Base-by-base conservation (phyloP, 1,284 basidiomycete species). In the Pascua sp. region DNA sequence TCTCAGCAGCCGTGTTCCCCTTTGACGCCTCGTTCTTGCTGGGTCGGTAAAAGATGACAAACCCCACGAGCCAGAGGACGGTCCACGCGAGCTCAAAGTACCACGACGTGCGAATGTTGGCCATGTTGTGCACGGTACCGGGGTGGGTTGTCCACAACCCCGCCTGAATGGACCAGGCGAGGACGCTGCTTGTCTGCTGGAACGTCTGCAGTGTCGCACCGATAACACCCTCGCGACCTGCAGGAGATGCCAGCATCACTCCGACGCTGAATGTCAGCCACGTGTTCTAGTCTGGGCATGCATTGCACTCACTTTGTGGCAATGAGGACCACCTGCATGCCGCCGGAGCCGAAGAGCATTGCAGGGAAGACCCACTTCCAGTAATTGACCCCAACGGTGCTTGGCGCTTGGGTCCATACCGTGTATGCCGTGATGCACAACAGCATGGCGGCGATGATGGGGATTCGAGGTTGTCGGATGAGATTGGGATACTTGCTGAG, bases 351-450 rank as follows among this genome's bases (percentile, higher is more conserved):
- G 16, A 66, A 36, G 38, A 66, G 46, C 49, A 63, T 57, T 42
- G 56, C 61, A 15, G 67, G 67, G 52, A 67, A 64, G 10, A 51
- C 51, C 43, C 51, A 64, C 17, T 51, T 48, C 67, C 67, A 68
- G 53, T 67, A 68, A 36, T 59, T 53, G 37, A 36, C 55, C 13
- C 57, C 49, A 40, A 50, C 45, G 11, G 59, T 41, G n/a, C 49
- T 47, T 13, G 50, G 36, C 7, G 55, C 58, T 42, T 53, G 51
- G n/a, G 59, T 60, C 44, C 55, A 53, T 42, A 59, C 39, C 5
- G 56, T 17, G 50, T 56, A 61, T 4, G 58, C 64, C n/a, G 57
- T 57, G 3, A 49, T 42, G 9, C 55, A 61, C 43, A 68, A 24
- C 15, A 61, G 11, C 58, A 66, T 61, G 42, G 63, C 62, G 40